phyloP scores from a whole-genome alignment of 164 flowering plant species.

The Santalum album region DNA sequence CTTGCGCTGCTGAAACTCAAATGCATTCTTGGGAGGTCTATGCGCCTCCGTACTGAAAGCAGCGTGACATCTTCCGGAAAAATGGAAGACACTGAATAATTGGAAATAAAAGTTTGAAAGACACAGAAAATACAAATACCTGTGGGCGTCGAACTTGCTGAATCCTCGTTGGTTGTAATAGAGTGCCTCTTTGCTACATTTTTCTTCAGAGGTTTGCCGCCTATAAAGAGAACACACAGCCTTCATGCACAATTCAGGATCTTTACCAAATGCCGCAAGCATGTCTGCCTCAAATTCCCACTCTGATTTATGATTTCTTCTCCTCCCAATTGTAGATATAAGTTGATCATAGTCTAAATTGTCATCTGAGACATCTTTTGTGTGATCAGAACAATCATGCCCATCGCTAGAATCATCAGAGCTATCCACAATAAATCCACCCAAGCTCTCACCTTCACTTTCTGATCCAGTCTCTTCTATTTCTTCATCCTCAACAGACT shows the following conservation, averaged over 20 bases:
- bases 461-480: constrained; percentile 26
- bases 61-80: not conserved
- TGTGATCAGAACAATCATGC: constrained; percentile 10
- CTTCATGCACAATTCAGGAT: constrained; percentile 60
- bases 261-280: constrained; percentile 60
- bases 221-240: constrained; percentile 80
- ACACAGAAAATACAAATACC: constrained; percentile 25
- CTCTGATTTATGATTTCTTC: constrained; percentile 18
- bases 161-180: constrained; percentile 41
- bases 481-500: constrained; percentile 18
- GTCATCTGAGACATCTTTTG: constrained; percentile 20
- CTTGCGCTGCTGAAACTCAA: no score
- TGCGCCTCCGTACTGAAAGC: no score
- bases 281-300: constrained; percentile 69
- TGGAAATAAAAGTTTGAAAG: not conserved
- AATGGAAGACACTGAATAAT: not conserved
- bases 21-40: no score
- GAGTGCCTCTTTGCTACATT: constrained; percentile 20
- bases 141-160: constrained; percentile 43
- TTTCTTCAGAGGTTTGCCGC: constrained; percentile 49
- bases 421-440: constrained; percentile 38
- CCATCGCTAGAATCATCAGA: constrained; percentile 23
- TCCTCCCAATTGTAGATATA: constrained; percentile 31
- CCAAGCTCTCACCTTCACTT: constrained; percentile 38
- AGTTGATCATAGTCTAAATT: constrained; percentile 20